Conservation (phyloP, 805 yeast genomes). For the Priceomyces castillae region DNA sequence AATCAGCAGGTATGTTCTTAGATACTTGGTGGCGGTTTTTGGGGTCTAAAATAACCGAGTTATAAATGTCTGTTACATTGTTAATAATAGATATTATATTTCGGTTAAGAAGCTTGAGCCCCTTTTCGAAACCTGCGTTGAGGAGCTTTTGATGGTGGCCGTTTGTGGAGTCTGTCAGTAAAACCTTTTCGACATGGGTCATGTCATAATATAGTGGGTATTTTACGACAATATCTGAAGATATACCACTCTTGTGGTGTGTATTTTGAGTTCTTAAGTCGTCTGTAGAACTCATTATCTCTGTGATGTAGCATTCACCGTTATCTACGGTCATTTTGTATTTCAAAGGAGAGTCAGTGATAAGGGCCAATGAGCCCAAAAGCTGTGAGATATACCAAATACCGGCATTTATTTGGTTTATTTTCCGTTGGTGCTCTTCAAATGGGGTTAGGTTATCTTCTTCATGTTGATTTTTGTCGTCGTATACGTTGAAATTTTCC, state of each 20-base stretch:
- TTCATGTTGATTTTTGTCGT: constrained; percentile 4
- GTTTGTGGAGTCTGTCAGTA: not conserved
- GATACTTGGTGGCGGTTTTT: constrained; percentile 8
- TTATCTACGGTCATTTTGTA: constrained; percentile 27
- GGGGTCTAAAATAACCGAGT: constrained; percentile 5
- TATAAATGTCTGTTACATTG: constrained; percentile 12
- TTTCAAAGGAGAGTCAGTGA: constrained; percentile 25
- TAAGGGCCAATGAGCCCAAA: constrained; percentile 20
- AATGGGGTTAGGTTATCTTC: not conserved
- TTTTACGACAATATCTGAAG: not conserved
- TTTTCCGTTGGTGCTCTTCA: constrained; percentile 11
- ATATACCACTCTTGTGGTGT: not conserved
- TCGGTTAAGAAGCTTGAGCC: constrained; percentile 29
- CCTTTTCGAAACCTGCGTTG: constrained; percentile 26
- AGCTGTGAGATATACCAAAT: constrained; percentile 29
- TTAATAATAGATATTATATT: constrained; percentile 27
- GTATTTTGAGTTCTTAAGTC: not conserved
- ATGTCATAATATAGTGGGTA: constrained; percentile 31
- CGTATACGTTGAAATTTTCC: constrained; percentile 8
- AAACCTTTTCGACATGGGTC: constrained; percentile 16
- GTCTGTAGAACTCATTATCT: constrained; percentile 14
- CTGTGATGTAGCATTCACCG: constrained; percentile 21
- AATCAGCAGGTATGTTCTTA: constrained; percentile 32
- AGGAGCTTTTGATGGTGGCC: constrained; percentile 1
- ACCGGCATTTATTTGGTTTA: constrained; percentile 32